Evolutionary conservation across 2,329 filamentous ascomycete species (phyloP), one percentile per base, ranked within the genome.

Genomic region (Colletotrichum gloeosporioides): DNA sequence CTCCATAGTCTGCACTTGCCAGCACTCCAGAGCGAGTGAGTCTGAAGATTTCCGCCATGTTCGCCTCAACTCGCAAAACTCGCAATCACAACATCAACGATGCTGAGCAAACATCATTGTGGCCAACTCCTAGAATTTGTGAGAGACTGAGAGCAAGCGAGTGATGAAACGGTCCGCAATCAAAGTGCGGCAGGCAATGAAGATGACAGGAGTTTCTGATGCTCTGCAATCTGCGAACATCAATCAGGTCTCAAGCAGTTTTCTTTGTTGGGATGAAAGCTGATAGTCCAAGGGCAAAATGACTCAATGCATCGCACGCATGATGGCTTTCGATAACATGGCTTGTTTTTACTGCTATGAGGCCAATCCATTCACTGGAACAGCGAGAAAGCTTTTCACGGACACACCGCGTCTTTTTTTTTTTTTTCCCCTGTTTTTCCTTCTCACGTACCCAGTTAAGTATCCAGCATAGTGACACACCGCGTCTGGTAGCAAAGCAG

Each of bases 11-110:
- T n/a, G 2, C 39, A 6, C 8, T 44, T 44, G 16, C 0, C 39
- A 44, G 3, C 16, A 10, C 39, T 10, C 39, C 8, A 44, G 39
- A 44, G 8, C 39, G 4, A 44, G 39, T 44, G 0, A 10, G 16
- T 44, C 39, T 18, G 0, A 10, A 10, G 8, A 18, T 44, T 44
- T 10, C 8, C 4, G 16, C 4, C 0, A n/a, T 10, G 4, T 44
- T 44, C 4, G 8, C 0, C 16, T 10, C 39, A 10, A 10, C 39
- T n/a, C 18, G 16, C 39, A 44, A n/a, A 44, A 44, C 8, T 44
- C 16, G 39, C 39, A 10, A 18, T 44, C 8, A 10, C 16, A 18
- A n/a, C 16, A n/a, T 44, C 39, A 10, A 44, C 39, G 0, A 10
- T 44, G 39, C 16, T n/a, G 16, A 44, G 39, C 8, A 44, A 44